Conservation (phyloP, 2,329 filamentous ascomycete species). For the Grosmannia penicillata region DNA sequence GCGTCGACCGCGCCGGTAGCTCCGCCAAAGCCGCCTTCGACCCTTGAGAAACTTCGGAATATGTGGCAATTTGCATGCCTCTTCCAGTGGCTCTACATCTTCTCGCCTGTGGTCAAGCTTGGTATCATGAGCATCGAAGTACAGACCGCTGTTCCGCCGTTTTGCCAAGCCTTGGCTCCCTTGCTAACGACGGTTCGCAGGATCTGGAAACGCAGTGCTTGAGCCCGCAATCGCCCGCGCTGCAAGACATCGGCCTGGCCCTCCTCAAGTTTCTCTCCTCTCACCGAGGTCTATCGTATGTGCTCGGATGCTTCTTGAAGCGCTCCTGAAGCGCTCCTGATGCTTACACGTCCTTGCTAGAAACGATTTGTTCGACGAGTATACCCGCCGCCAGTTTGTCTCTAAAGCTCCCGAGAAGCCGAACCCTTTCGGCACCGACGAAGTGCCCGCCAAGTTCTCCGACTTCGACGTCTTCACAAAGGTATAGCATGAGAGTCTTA, state of each 20-base stretch:
- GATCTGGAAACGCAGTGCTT: slow-evolving; percentile 81
- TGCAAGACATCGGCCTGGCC: slow-evolving; percentile 71
- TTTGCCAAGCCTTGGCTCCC: not conserved
- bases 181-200: slow-evolving; percentile 27
- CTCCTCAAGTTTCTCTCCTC: slow-evolving; percentile 89
- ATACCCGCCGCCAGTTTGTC: slow-evolving; percentile 75
- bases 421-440: slow-evolving; percentile 76
- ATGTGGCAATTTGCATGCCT: slow-evolving; percentile 95
- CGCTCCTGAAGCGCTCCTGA: too few species aligned
- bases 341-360: slow-evolving; percentile 30
- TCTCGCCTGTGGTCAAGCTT: slow-evolving; percentile 80
- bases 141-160: slow-evolving; percentile 15
- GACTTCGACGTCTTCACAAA: slow-evolving; percentile 75
- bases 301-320: slow-evolving; percentile 3
- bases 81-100: slow-evolving; percentile 85
- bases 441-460: slow-evolving; percentile 57
- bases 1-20: slow-evolving; percentile 13
- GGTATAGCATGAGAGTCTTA: slow-evolving; percentile 29
- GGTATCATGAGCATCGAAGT: slow-evolving; percentile 85
- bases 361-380: slow-evolving; percentile 80
- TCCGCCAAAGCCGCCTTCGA: slow-evolving; percentile 15
- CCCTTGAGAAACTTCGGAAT: slow-evolving; percentile 60
- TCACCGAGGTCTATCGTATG: slow-evolving; percentile 81
- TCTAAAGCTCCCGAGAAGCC: slow-evolving; percentile 55
- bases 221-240: slow-evolving; percentile 57